phyloP scores from a whole-genome alignment of 1,139 yeast genomes.

The Hyphopichia wangnamkhiaoensis region DNA sequence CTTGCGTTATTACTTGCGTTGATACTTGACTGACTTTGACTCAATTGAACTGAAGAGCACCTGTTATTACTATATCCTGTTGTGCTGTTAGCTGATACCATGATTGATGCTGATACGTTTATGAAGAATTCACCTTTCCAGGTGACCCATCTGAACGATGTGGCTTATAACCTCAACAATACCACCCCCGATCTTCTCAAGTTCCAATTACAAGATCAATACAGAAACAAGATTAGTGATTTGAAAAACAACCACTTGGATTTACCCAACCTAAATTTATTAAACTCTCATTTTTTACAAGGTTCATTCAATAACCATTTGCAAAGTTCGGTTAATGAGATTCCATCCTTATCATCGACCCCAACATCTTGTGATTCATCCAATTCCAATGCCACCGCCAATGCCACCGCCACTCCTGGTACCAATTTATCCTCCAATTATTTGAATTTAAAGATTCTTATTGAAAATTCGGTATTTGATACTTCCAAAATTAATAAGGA shows the following conservation, averaged over 20 bases:
- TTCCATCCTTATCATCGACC: slow-evolving; percentile 22
- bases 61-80: too few species aligned
- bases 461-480: slow-evolving; percentile 48
- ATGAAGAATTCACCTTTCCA: slow-evolving; percentile 41
- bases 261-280: slow-evolving; percentile 17
- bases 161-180: slow-evolving; percentile 31
- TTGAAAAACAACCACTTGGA: slow-evolving; percentile 16
- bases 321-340: slow-evolving; percentile 24
- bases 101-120: slow-evolving; percentile 39
- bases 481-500: slow-evolving; percentile 38
- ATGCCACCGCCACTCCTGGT: slow-evolving; percentile 8
- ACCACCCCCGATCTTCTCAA: slow-evolving; percentile 47
- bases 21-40: too few species aligned
- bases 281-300: slow-evolving; percentile 27
- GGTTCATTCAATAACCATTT: slow-evolving; percentile 40
- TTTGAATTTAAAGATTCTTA: slow-evolving; percentile 42
- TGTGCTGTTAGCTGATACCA: slow-evolving; percentile 11
- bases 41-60: too few species aligned
- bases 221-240: slow-evolving; percentile 29
- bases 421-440: slow-evolving; percentile 26
- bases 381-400: slow-evolving; percentile 6
- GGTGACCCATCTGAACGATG: slow-evolving; percentile 27
- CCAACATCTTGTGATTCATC: slow-evolving; percentile 19
- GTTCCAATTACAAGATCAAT: slow-evolving; percentile 48
- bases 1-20: too few species aligned